phyloP scores from a whole-genome alignment of 768 basidiomycete genomes.

The Phylloporus rhodoxanthus region DNA sequence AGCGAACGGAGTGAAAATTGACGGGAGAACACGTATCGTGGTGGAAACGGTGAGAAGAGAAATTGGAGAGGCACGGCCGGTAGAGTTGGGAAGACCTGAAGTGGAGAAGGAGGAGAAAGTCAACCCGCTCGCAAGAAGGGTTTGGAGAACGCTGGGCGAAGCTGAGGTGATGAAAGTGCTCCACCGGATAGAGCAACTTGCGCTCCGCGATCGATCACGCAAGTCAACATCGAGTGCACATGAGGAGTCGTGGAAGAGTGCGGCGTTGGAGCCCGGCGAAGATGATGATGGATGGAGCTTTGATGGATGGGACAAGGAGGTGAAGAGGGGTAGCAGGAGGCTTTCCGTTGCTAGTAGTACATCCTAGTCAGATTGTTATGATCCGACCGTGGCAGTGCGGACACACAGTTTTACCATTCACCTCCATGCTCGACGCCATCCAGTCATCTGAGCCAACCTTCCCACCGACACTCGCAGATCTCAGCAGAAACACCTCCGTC shows the following conservation, averaged over 20 bases:
- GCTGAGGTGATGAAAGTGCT: slow-evolving; percentile 50
- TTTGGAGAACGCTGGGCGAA: slow-evolving; percentile 38
- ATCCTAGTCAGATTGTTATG: too few species aligned
- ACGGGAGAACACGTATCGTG: slow-evolving; percentile 54
- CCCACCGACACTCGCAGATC: slow-evolving; percentile 48
- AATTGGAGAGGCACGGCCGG: slow-evolving; percentile 48
- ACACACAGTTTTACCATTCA: too few species aligned
- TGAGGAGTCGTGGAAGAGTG: slow-evolving; percentile 41
- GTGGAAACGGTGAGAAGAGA: slow-evolving; percentile 61
- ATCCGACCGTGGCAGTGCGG: slow-evolving; percentile 14
- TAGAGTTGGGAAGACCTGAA: slow-evolving; percentile 23
- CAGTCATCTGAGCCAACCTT: slow-evolving; percentile 8
- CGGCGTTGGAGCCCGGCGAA: slow-evolving; percentile 22
- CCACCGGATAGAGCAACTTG: slow-evolving; percentile 44
- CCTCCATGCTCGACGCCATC: background rate
- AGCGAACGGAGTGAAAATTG: slow-evolving; percentile 66
- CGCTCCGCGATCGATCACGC: slow-evolving; percentile 21
- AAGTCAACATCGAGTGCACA: slow-evolving; percentile 10
- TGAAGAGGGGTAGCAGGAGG: too few species aligned
- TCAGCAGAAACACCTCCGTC: slow-evolving; percentile 72
- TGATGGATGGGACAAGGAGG: slow-evolving; percentile 36
- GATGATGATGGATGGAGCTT: slow-evolving; percentile 45
- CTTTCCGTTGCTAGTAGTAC: too few species aligned
- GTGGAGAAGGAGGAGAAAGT: slow-evolving; percentile 31
- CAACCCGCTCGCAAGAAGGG: slow-evolving; percentile 35